A percentile compares a stretch with the other conserved stretches of the same genome.
These are phyloP conservation scores for Combretum micranthum DNA, from an alignment of 345 rosid species.

Conservation along the genomic window DNA sequence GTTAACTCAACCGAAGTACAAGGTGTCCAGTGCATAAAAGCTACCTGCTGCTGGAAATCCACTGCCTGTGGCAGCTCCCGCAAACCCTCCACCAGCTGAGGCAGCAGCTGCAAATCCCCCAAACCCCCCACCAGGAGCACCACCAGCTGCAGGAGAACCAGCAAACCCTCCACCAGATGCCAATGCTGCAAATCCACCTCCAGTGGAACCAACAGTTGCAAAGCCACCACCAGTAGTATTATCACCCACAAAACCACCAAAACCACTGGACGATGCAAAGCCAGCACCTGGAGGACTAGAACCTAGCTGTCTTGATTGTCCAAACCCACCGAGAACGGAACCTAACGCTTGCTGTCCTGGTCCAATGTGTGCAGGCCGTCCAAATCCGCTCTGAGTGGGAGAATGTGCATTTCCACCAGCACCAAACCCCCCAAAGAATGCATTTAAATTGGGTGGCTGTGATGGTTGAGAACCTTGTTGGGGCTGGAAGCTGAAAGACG, in stretches of 20 bases:
- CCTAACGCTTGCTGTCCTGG: conserved; percentile 85
- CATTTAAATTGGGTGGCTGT: conserved; percentile 41
- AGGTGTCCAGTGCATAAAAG: background rate
- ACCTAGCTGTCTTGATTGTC: too few species aligned
- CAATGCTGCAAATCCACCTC: too few species aligned
- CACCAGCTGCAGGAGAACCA: conserved; percentile 39
- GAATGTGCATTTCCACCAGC: too few species aligned
- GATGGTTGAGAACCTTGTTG: conserved; percentile 48
- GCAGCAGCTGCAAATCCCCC: conserved; percentile 9
- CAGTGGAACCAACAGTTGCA: conserved; percentile 18
- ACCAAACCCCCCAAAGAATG: conserved; percentile 51
- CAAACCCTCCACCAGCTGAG: background rate
- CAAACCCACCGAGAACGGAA: too few species aligned
- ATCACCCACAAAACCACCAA: conserved; percentile 43
- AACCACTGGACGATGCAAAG: conserved; percentile 44
- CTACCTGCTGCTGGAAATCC: conserved; percentile 10
- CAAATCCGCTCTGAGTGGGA: conserved; percentile 63
- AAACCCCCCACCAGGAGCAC: conserved; percentile 22
- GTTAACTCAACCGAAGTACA: too few species aligned
- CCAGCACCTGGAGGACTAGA: too few species aligned
- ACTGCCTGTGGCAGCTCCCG: conserved; percentile 5
- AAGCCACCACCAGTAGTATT: conserved; percentile 59
- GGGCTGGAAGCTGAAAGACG: too few species aligned
- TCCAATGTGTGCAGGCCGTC: conserved; percentile 75
- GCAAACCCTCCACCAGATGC: conserved; percentile 36